A percentile compares a stretch with the other conserved stretches of the same genome.
phyloP scores from a whole-genome alignment of 768 basidiomycete species.

The Dioszegia crocea region DNA sequence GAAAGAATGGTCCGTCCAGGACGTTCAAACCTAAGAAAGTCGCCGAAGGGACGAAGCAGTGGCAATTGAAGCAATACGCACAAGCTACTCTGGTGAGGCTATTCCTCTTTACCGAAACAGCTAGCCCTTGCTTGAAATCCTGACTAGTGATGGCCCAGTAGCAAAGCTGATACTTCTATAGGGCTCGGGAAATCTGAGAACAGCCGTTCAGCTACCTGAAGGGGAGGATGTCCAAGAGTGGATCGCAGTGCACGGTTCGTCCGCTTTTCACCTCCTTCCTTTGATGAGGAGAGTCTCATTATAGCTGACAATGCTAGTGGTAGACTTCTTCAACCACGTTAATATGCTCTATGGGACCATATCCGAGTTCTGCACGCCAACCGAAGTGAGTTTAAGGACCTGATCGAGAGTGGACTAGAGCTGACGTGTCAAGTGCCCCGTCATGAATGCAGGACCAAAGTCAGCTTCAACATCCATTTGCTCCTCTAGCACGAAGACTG shows the following conservation, averaged over 20 bases:
- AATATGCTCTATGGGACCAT: conserved; percentile 99
- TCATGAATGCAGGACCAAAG: conserved; percentile 51
- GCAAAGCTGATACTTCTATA: conserved; percentile 45
- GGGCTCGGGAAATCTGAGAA: conserved; percentile 92
- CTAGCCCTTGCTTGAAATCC: no score
- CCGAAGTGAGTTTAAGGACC: conserved; percentile 61
- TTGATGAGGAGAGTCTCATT: no score
- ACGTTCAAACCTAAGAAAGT: conserved; percentile 93
- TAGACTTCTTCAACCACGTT: conserved; percentile 98
- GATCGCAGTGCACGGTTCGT: conserved; percentile 96
- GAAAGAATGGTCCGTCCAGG: conserved; percentile 4
- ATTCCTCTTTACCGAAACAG: no score
- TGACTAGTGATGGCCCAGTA: no score
- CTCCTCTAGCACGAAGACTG: no score
- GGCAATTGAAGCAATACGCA: conserved; percentile 84
- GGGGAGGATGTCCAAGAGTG: conserved; percentile 97
- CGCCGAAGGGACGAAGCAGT: conserved; percentile 94
- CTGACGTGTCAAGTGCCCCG: conserved; percentile 38
- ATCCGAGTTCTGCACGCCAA: conserved; percentile 92
- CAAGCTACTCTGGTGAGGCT: conserved; percentile 48
- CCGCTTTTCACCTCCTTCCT: neutral
- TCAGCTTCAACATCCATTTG: no score
- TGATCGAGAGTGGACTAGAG: neutral
- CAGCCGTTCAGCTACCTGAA: conserved; percentile 89
- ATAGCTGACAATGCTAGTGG: conserved; percentile 59